These are phyloP conservation scores for Cucurbita ficifolia DNA, from an alignment of 306 rosid genomes.

Conservation along the genomic window DNA sequence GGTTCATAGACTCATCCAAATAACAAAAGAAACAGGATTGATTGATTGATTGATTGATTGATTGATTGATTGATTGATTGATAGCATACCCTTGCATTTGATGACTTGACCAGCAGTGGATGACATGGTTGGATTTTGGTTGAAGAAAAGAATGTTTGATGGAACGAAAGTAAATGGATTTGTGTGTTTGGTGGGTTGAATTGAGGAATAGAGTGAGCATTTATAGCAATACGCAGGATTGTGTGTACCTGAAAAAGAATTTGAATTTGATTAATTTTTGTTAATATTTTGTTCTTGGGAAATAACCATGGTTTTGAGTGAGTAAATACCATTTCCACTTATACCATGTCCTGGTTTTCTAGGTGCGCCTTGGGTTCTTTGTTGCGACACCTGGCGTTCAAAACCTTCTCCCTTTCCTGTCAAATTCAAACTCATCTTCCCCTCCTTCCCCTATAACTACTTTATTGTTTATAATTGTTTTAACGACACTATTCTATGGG, in stretches of 20 bases:
- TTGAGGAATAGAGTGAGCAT: background rate
- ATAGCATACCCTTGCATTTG: conserved; percentile 41
- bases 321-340: background rate
- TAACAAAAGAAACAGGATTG: too few species aligned
- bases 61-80: too few species aligned
- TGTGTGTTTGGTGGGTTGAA: background rate
- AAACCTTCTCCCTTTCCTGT: background rate
- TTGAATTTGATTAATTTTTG: background rate
- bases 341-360: background rate
- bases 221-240: background rate
- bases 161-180: background rate
- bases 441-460: too few species aligned
- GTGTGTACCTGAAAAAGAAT: background rate
- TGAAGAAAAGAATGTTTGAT: background rate
- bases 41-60: too few species aligned
- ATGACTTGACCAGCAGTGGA: conserved; percentile 43
- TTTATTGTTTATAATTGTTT: too few species aligned
- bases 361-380: conserved; percentile 1
- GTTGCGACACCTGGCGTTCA: background rate
- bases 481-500: too few species aligned
- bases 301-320: background rate
- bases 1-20: too few species aligned
- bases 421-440: too few species aligned
- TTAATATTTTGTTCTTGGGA: background rate
- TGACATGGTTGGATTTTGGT: conserved; percentile 16